These are phyloP conservation scores for Epichloe uncinata DNA, from an alignment of 2,329 filamentous ascomycete species.

Conservation along the genomic window DNA sequence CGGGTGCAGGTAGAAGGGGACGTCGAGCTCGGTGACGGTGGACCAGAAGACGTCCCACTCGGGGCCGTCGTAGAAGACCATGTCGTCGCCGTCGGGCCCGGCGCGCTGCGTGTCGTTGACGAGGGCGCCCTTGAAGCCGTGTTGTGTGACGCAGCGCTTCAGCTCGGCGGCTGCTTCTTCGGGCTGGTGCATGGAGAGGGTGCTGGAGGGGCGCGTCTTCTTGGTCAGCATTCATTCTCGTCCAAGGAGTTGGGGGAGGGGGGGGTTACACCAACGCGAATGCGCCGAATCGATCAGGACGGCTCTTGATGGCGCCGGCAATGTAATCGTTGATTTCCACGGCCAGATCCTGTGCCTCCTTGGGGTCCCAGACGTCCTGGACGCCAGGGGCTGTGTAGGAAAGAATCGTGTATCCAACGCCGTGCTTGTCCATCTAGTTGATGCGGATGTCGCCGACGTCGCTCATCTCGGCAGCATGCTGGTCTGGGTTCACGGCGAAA, in stretches of 20 bases:
- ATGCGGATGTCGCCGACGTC: conserved; percentile 28
- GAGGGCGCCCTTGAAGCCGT: conserved; percentile 49
- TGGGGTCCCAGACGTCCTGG: conserved; percentile 29
- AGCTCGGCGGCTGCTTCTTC: conserved; percentile 36
- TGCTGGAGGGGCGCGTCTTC: conserved; percentile 12
- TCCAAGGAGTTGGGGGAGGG: no score
- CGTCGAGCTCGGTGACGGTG: conserved; percentile 43
- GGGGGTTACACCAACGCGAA: conserved; percentile 23
- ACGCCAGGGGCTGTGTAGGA: conserved; percentile 36
- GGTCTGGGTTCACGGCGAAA: conserved; percentile 45
- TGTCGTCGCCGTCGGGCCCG: conserved; percentile 42
- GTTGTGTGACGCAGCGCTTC: conserved; percentile 37
- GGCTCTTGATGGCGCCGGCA: conserved; percentile 22
- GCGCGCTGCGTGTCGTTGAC: conserved; percentile 50
- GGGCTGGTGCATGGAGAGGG: conserved; percentile 40
- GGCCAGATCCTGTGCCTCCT: conserved; percentile 27
- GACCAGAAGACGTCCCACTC: conserved; percentile 51
- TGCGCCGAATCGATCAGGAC: conserved; percentile 30
- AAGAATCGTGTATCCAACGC: conserved; percentile 34
- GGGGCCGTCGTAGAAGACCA: conserved; percentile 50
- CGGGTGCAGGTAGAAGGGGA: conserved; percentile 52
- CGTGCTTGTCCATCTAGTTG: conserved; percentile 30
- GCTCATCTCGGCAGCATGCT: conserved; percentile 41
- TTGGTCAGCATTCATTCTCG: neutral
- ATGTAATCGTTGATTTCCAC: conserved; percentile 30